Evolutionary conservation across 2,329 filamentous ascomycete species (phyloP).

Genomic region (Cladophialophora carrionii): DNA sequence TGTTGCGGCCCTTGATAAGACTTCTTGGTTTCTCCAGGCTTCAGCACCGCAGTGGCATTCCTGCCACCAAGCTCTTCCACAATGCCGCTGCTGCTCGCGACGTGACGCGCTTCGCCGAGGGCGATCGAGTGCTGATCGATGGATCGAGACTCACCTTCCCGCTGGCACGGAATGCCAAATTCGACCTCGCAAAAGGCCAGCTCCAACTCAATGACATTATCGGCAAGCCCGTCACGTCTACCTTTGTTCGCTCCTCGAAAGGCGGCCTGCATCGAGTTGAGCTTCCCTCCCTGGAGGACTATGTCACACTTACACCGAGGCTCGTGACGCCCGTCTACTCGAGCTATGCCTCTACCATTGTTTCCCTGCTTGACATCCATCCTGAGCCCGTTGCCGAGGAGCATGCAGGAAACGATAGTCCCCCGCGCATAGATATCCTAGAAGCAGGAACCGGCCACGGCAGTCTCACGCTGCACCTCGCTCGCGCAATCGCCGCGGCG

Average conservation of each 20-base stretch:
- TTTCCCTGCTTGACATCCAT: conserved; percentile 75
- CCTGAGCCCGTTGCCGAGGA: conserved; percentile 47
- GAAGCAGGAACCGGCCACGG: conserved; percentile 88
- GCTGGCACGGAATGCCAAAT: conserved; percentile 45
- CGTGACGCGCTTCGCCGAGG: conserved; percentile 41
- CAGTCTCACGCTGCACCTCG: conserved; percentile 73
- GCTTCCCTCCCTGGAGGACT: conserved; percentile 69
- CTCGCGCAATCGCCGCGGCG: conserved; percentile 76
- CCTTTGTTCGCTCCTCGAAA: conserved; percentile 25
- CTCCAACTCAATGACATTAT: conserved; percentile 62
- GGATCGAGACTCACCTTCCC: conserved; percentile 49
- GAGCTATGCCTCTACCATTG: conserved; percentile 73
- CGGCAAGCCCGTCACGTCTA: conserved; percentile 52
- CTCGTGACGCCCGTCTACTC: conserved; percentile 81
- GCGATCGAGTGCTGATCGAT: conserved; percentile 50
- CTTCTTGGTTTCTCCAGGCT: conserved; percentile 24
- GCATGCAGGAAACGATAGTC: background rate
- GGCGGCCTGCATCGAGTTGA: conserved; percentile 28
- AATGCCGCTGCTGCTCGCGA: conserved; percentile 10
- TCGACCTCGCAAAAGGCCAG: conserved; percentile 39
- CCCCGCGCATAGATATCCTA: conserved; percentile 67
- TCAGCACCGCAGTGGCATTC: background rate
- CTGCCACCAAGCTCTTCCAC: conserved; percentile 1
- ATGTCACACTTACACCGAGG: conserved; percentile 68
- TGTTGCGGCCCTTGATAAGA: conserved; percentile 19